These are phyloP conservation scores for Xylaria telfairii DNA, from an alignment of 495 filamentous ascomycete species.

Conservation along the genomic window DNA sequence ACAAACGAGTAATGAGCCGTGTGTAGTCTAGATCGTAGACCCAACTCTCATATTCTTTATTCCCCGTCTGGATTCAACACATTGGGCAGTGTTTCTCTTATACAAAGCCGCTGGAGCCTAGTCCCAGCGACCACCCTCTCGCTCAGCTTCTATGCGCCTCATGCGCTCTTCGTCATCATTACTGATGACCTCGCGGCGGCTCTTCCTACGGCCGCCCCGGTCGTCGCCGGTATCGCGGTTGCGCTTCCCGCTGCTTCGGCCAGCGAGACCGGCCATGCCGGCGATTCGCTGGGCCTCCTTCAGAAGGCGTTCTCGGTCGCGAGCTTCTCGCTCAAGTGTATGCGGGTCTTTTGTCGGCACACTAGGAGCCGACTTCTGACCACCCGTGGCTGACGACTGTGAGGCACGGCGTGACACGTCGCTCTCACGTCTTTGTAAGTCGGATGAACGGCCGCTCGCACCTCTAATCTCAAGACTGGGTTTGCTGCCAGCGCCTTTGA, in stretches of 20 bases:
- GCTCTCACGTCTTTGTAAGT: slow-evolving; percentile 36
- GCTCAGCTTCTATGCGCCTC: slow-evolving; percentile 58
- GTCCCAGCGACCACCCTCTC: slow-evolving; percentile 50
- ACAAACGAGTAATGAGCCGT: background rate
- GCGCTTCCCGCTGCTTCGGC: slow-evolving; percentile 45
- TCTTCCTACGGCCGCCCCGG: slow-evolving; percentile 48
- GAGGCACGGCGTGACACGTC: slow-evolving; percentile 44
- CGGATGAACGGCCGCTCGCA: slow-evolving; percentile 34
- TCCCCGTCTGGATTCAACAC: background rate
- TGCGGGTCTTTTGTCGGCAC: slow-evolving; percentile 63
- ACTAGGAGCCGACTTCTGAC: slow-evolving; percentile 39
- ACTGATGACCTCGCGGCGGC: slow-evolving; percentile 49
- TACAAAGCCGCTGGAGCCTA: slow-evolving; percentile 27
- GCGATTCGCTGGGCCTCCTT: slow-evolving; percentile 80
- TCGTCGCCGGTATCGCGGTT: slow-evolving; percentile 52
- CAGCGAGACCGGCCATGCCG: slow-evolving; percentile 42
- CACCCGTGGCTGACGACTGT: slow-evolving; percentile 45
- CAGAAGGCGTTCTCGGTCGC: slow-evolving; percentile 75
- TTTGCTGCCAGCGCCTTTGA: slow-evolving; percentile 45
- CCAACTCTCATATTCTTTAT: background rate
- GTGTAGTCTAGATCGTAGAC: background rate
- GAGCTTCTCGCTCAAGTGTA: slow-evolving; percentile 75
- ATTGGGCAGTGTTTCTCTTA: background rate
- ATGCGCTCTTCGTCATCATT: slow-evolving; percentile 57
- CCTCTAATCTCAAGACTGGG: slow-evolving; percentile 48